Percentiles rank a stretch among this genome's conserved stretches.
Conservation (phyloP, 2,329 filamentous ascomycete species). For the Macroventuria anomochaeta region DNA sequence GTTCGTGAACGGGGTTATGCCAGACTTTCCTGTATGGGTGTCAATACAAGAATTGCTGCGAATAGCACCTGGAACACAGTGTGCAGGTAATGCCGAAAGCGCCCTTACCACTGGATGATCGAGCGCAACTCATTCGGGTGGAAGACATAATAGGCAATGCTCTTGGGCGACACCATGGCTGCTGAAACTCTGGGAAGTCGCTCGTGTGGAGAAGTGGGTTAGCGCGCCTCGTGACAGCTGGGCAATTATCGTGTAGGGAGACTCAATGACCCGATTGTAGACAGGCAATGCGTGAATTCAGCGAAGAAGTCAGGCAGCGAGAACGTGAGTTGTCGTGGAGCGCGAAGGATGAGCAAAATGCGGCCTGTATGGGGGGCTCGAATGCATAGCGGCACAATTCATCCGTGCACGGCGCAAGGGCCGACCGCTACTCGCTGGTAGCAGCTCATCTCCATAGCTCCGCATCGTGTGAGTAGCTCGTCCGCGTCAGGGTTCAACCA, state of each 20-base stretch:
- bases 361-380: conserved; percentile 17
- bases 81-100: background rate
- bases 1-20: conserved; percentile 91
- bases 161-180: conserved; percentile 49
- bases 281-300: conserved; percentile 13
- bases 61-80: background rate
- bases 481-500: conserved; percentile 7
- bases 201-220: conserved; percentile 9
- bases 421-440: conserved; percentile 1
- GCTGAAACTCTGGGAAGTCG: conserved; percentile 24
- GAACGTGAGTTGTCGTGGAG: conserved; percentile 10
- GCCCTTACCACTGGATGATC: conserved; percentile 84
- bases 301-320: conserved; percentile 18
- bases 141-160: conserved; percentile 72
- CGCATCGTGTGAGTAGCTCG: background rate
- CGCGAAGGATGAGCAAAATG: conserved; percentile 18
- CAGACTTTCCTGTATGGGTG: conserved; percentile 79
- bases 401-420: conserved; percentile 12
- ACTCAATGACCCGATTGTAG: conserved; percentile 11
- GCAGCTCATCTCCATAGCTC: conserved; percentile 13
- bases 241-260: conserved; percentile 1
- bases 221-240: conserved; percentile 11
- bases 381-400: conserved; percentile 15
- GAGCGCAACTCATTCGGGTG: conserved; percentile 80
- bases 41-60: conserved; percentile 14